Conservation (phyloP, 768 basidiomycete genomes). For the Hirschioporus abietinus region DNA sequence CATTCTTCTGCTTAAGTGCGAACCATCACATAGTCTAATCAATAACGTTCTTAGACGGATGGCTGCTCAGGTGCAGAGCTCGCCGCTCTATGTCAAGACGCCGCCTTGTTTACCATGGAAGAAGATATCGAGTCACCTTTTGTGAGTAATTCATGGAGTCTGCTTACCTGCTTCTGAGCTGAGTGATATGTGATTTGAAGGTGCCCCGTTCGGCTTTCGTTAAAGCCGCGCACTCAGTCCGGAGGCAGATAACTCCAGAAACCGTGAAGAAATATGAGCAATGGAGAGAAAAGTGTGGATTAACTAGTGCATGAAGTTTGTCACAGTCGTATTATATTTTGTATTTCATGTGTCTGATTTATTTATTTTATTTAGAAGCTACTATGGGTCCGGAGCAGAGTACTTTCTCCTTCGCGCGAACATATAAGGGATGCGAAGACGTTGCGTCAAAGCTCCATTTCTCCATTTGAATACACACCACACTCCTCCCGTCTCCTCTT, state of each 20-base stretch:
- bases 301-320: slow-evolving; percentile 2
- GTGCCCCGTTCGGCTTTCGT: slow-evolving; percentile 71
- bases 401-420: too few species aligned
- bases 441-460: too few species aligned
- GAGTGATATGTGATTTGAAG: slow-evolving; percentile 33
- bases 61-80: slow-evolving; percentile 98
- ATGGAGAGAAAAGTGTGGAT: slow-evolving; percentile 46
- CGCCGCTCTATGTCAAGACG: slow-evolving; percentile 89
- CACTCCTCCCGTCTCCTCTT: too few species aligned
- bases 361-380: too few species aligned
- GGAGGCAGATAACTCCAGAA: slow-evolving; percentile 79
- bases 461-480: too few species aligned
- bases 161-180: neutral
- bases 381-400: too few species aligned
- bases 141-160: slow-evolving; percentile 40
- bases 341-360: too few species aligned
- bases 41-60: slow-evolving; percentile 53
- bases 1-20: slow-evolving; percentile 6
- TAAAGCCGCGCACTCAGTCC: slow-evolving; percentile 62
- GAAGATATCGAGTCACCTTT: slow-evolving; percentile 69
- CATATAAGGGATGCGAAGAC: too few species aligned
- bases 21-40: neutral
- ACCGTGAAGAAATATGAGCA: slow-evolving; percentile 65
- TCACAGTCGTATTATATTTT: neutral
- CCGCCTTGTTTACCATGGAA: slow-evolving; percentile 89